Percentiles rank a stretch among this genome's conserved stretches.
phyloP scores from a whole-genome alignment of 176 grass and related monocot genomes.

The Dactylis glomerata region DNA sequence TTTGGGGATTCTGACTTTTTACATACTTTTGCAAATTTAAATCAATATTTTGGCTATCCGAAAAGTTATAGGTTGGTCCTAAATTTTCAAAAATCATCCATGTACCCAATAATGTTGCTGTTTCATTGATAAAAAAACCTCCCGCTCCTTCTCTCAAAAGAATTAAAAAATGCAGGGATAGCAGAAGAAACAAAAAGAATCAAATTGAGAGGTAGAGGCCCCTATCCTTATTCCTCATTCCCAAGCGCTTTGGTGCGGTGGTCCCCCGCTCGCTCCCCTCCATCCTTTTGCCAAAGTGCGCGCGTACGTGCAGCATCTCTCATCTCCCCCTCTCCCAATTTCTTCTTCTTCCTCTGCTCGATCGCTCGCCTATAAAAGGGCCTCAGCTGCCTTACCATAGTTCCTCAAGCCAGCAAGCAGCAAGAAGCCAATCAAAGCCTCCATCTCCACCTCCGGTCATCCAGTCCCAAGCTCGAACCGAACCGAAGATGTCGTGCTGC shows the following conservation, averaged over 20 bases:
- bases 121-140: no score
- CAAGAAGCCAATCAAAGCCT: not conserved
- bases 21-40: no score
- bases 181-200: no score
- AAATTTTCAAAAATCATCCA: no score
- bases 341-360: not conserved
- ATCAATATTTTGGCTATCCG: no score
- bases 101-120: no score
- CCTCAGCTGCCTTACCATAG: not conserved
- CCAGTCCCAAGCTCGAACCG: not conserved
- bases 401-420: constrained; percentile 31
- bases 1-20: no score
- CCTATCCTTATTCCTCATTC: constrained; percentile 20
- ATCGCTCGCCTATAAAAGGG: constrained; percentile 22
- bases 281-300: constrained; percentile 25
- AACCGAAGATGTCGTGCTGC: constrained; percentile 59
- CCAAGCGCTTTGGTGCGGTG: not conserved
- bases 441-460: not conserved
- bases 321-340: not conserved
- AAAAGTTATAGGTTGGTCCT: no score
- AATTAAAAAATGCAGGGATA: no score
- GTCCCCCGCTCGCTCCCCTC: constrained; percentile 16
- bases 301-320: not conserved
- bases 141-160: no score
- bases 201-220: no score